Evolutionary conservation across 352 stramenopile species (phyloP).

Genomic region (Phytopythium mirpurense): DNA sequence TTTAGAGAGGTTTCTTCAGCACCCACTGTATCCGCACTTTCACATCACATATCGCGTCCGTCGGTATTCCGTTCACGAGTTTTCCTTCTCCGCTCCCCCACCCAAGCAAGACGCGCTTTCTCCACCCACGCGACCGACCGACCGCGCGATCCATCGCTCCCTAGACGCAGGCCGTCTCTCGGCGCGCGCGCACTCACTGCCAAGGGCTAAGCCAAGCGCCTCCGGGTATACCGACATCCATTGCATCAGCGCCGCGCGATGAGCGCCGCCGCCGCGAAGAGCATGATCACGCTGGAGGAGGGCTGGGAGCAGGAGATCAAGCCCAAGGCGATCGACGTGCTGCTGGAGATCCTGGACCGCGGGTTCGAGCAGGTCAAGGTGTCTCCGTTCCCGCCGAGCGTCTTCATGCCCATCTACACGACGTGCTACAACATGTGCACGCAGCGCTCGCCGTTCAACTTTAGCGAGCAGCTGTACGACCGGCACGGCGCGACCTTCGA

Average conservation of each 20-base stretch:
- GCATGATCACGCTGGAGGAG: conserved; percentile 81
- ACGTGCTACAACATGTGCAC: conserved; percentile 99
- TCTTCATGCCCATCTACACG: conserved; percentile 90
- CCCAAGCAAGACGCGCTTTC: not conserved
- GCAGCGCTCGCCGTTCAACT: conserved; percentile 99
- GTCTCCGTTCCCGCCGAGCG: conserved; percentile 77
- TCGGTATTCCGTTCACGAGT: too few species aligned
- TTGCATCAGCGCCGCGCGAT: too few species aligned
- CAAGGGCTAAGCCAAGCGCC: too few species aligned
- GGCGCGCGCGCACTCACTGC: too few species aligned
- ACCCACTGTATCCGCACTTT: too few species aligned
- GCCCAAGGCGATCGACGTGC: conserved; percentile 84
- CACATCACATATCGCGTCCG: too few species aligned
- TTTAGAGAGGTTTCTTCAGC: too few species aligned
- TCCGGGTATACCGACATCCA: too few species aligned
- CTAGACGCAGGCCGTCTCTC: too few species aligned
- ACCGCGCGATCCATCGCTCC: too few species aligned
- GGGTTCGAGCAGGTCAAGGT: conserved; percentile 79
- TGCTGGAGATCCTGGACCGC: conserved; percentile 82
- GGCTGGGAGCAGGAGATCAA: conserved; percentile 88
- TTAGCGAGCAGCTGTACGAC: conserved; percentile 98
- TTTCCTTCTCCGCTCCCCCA: too few species aligned
- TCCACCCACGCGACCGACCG: not conserved
- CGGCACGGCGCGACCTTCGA: conserved; percentile 92
- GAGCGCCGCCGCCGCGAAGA: conserved; percentile 49